Percentiles rank a stretch among this genome's conserved stretches.
phyloP scores from a whole-genome alignment of 2,329 filamentous ascomycete genomes.

The Aspergillus sp. region DNA sequence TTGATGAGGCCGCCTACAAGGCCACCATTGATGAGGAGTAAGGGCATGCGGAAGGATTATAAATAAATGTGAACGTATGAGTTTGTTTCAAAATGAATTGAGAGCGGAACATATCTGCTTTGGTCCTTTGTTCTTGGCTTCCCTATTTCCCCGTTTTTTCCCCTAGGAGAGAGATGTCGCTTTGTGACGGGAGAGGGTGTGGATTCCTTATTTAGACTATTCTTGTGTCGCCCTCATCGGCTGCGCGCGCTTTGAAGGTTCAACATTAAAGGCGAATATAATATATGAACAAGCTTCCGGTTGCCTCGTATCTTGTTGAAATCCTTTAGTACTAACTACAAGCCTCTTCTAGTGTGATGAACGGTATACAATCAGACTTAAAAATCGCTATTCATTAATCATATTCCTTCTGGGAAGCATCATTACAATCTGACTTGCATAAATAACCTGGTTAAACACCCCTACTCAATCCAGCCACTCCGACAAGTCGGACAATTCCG shows the following conservation, averaged over 20 bases:
- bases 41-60: background rate
- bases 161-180: background rate
- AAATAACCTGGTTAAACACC: too few relatives aligned
- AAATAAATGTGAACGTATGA: slow-evolving; percentile 1
- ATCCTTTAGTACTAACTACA: too few relatives aligned
- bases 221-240: slow-evolving; percentile 9
- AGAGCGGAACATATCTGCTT: background rate
- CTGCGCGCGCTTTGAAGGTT: slow-evolving; percentile 8
- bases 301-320: too few relatives aligned
- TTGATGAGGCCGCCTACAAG: slow-evolving; percentile 78
- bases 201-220: slow-evolving; percentile 7
- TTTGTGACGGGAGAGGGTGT: background rate
- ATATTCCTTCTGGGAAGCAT: too few relatives aligned
- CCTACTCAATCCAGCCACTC: background rate
- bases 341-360: too few relatives aligned
- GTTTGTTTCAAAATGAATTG: slow-evolving; percentile 2
- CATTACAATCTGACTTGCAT: too few relatives aligned
- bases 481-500: background rate
- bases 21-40: slow-evolving; percentile 59
- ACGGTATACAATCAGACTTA: background rate
- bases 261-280: slow-evolving; percentile 11
- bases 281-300: background rate
- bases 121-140: slow-evolving; percentile 3
- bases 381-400: background rate
- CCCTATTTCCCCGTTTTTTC: background rate